Percentiles rank a stretch among this genome's conserved stretches.
Conservation (phyloP, 345 rosid genomes). For the Cochlearia excelsa region DNA sequence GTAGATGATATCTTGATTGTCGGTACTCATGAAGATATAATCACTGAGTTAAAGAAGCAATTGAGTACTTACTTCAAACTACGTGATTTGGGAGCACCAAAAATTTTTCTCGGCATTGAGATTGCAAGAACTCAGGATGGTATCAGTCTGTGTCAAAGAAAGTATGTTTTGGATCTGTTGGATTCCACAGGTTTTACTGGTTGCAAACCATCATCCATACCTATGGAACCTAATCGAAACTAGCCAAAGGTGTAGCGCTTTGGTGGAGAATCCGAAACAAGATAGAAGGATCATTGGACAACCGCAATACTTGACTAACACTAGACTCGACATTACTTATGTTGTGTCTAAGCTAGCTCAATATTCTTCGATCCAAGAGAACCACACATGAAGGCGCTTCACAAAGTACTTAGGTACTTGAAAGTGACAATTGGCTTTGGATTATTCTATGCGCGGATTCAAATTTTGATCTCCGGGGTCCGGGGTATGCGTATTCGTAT, state of each 20-base stretch:
- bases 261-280: no score
- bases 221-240: not conserved
- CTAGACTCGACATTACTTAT: not conserved
- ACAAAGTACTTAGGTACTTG: not conserved
- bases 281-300: not conserved
- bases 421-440: not conserved
- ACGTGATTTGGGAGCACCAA: not conserved
- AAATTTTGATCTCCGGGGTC: not conserved
- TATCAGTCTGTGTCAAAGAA: not conserved
- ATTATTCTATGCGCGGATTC: not conserved
- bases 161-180: not conserved
- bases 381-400: not conserved
- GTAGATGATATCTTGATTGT: not conserved
- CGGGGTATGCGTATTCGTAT: not conserved
- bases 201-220: not conserved
- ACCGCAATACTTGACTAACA: no score
- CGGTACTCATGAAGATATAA: not conserved
- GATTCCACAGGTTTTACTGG: not conserved
- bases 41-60: fast-evolving
- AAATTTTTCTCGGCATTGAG: not conserved
- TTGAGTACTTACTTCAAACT: not conserved
- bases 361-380: not conserved
- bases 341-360: not conserved
- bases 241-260: not conserved
- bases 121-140: not conserved